phyloP scores from a whole-genome alignment of 768 basidiomycete species.

The Thelephora ganbajun region DNA sequence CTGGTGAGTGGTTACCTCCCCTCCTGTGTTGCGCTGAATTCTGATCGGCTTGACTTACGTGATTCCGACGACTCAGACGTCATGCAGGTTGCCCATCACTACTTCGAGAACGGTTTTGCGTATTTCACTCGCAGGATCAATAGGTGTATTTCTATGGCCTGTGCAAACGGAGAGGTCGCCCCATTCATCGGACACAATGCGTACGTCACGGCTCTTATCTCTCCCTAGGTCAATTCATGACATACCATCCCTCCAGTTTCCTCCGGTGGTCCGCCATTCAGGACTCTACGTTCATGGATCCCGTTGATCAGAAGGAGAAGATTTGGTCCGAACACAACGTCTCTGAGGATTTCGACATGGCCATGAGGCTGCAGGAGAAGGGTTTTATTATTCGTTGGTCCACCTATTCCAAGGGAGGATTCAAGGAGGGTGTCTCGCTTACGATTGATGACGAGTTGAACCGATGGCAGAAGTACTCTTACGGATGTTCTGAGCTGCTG shows the following conservation, averaged over 20 bases:
- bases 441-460: conserved; percentile 86
- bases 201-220: conserved; percentile 1
- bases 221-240: not conserved
- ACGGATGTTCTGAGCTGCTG: conserved; percentile 55
- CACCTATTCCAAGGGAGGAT: conserved; percentile 70
- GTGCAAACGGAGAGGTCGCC: conserved; percentile 28
- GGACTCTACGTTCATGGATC: conserved; percentile 38
- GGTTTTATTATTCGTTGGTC: conserved; percentile 47
- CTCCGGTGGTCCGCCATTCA: conserved; percentile 46
- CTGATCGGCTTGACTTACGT: conserved; percentile 4
- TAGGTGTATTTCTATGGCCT: conserved; percentile 25
- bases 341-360: conserved; percentile 64
- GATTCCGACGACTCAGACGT: conserved; percentile 25
- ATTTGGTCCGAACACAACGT: conserved; percentile 58
- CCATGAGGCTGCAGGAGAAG: conserved; percentile 41
- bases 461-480: conserved; percentile 84
- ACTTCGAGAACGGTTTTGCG: conserved; percentile 32
- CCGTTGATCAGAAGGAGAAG: conserved; percentile 34
- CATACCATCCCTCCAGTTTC: conserved; percentile 16
- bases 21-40: not conserved
- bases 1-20: conserved; percentile 14
- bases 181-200: conserved; percentile 37
- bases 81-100: conserved; percentile 43
- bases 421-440: conserved; percentile 86
- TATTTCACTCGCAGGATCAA: conserved; percentile 40